Base-by-base conservation (phyloP, 495 filamentous ascomycete genomes). In the Podospora pseudopauciseta region DNA sequence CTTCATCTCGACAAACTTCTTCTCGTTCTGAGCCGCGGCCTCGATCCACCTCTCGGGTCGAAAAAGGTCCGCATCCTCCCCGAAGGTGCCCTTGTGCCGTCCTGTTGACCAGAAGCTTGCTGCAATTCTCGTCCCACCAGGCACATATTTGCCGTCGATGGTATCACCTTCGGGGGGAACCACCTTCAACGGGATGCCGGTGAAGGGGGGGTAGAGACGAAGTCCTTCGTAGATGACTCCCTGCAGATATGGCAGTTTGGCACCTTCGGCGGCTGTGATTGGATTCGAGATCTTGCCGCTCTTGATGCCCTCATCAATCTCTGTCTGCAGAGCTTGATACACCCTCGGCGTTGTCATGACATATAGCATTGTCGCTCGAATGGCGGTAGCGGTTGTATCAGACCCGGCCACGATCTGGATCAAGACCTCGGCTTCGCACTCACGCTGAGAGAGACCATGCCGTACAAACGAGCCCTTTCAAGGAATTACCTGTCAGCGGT, bases 321-420 rank as follows among this genome's bases (percentile, higher is more conserved):
- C 89, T 9, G 71, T 74, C 77, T 87, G 82, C 66, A 91, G 80
- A 54, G 79, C 80, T 6, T 77, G 73, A 69, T 88, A 89, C 0
- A 82, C 79, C 0, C 65, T 62, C 1, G 79, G 76, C 26, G 83
- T 78, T 13, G 76, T 75, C 19, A 89, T 72, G 53, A 91, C 71
- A 69, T 86, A 84, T 32, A 83, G 74, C 65, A 90, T 75, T 57
- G 86, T 78, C 1, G 78, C 79, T 55, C 83, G 82, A 70, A 90
- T 85, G 7, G 84, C 79, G 0, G 86, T 87, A 0, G 86, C 84
- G 0, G 87, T 88, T 4, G 87, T 90, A 68, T 92, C 89, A 1
- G 87, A 84, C 3, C 88, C 89, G 0, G 89, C 90, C 4, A 88
- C 74, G 53, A 81, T 80, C 71, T 81, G 78, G 39, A 84, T 70